Base-by-base conservation (phyloP, 352 stramenopile genomes). In the Poterioochromonas sp. region DNA sequence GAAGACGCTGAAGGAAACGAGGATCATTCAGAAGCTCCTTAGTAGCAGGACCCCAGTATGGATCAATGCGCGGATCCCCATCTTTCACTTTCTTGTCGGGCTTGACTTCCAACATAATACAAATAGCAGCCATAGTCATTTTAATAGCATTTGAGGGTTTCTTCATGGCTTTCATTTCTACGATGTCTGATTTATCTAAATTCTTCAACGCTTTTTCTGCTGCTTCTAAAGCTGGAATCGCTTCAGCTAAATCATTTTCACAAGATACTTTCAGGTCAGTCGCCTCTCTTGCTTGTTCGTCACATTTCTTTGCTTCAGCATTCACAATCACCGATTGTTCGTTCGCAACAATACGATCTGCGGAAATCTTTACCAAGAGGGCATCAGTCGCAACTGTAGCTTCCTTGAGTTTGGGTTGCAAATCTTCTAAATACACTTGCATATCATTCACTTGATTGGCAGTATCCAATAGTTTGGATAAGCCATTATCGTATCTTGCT, bases 131-230 rank as follows among this genome's bases (percentile, higher is more conserved):
- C 88, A 98, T 94, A 29, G 94, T 90, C 0, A 97, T 84, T 79
- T 97, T 96, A 15, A 98, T 93, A 1, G 89, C 93, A 65, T 93
- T 87, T 29, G 93, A 92, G 0, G 93, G 93, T 77, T 96, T 96
- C 82, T 96, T 96, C 91, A 97, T 96, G n/a, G 88, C 90, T 82
- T 97, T 97, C 44, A 82, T 80, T 82, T 97, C 93, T 0, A 89
- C 93, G 81, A 97, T 97, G 63, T 97, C 92, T 34, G 85, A 85
- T 79, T 96, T 96, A 1, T 87, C 95, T n/a, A 97, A 85, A 35
- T 89, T 96, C 76, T 95, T 89, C 26, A 97, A 82, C 0, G 92
- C 93, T 76, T 91, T 91, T 15, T 95, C 88, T 0, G 92, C 92
- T 68, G 89, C 91, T 76, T 95, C 90, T 2, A 97, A 82, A 1